These are phyloP conservation scores for Salpingoeca rosetta DNA, from an alignment of 78 protist species.

Conservation along the genomic window DNA sequence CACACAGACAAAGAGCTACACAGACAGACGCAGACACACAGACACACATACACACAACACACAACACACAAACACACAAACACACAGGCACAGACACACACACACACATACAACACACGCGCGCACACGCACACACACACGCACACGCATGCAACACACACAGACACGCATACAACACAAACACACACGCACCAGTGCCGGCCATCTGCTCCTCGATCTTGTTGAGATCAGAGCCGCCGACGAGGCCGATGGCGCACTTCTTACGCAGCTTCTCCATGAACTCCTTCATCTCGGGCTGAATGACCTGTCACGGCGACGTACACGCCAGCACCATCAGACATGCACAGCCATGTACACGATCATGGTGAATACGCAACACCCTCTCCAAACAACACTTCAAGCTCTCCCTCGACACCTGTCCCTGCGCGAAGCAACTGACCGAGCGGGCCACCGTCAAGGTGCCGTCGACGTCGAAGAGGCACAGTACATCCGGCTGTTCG, in stretches of 20 bases:
- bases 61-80: no score
- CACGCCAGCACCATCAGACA: no score
- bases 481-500: neutral
- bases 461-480: neutral
- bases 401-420: neutral
- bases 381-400: neutral
- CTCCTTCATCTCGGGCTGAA: constrained; percentile 51
- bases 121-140: no score
- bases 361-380: no score
- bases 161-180: no score
- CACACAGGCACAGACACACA: no score
- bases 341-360: no score
- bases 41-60: no score
- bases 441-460: neutral
- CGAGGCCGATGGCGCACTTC: constrained; percentile 79
- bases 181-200: neutral
- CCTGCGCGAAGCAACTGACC: neutral
- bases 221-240: constrained; percentile 93
- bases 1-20: no score
- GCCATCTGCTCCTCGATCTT: constrained; percentile 93
- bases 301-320: constrained; percentile 27
- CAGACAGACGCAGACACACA: no score
- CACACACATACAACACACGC: no score
- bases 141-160: no score
- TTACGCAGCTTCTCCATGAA: constrained; percentile 39